A percentile compares a stretch with the other conserved stretches of the same genome.
Evolutionary conservation across 2,329 filamentous ascomycete genomes (phyloP).

Genomic region (Metarhizium album): DNA sequence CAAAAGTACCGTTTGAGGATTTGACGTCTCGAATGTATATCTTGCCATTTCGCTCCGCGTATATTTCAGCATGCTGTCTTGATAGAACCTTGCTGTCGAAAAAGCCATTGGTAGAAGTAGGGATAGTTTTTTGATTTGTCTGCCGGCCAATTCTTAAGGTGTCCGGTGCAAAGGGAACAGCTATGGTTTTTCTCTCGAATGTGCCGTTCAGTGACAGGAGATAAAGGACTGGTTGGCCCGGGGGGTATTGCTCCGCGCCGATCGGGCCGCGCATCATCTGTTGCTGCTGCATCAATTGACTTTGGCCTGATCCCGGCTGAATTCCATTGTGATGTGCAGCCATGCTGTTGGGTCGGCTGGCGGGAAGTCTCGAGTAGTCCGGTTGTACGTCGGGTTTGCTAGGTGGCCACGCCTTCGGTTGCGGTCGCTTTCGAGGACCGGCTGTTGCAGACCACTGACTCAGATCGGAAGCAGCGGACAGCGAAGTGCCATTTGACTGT

Average conservation of each 20-base stretch:
- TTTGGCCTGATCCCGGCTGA: slow-evolving; percentile 21
- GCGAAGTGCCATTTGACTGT: slow-evolving; percentile 49
- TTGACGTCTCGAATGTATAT: slow-evolving; percentile 97
- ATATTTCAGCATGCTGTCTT: slow-evolving; percentile 91
- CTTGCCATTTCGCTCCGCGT: slow-evolving; percentile 75
- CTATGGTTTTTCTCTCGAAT: slow-evolving; percentile 94
- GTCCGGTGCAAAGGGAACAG: slow-evolving; percentile 88
- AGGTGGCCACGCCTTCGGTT: slow-evolving; percentile 39
- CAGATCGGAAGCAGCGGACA: slow-evolving; percentile 34
- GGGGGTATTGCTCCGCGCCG: slow-evolving; percentile 44
- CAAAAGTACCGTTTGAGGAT: slow-evolving; percentile 96
- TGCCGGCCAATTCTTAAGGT: slow-evolving; percentile 87
- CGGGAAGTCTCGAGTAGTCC: slow-evolving; percentile 36
- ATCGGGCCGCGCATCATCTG: slow-evolving; percentile 49
- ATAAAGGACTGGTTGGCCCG: slow-evolving; percentile 68
- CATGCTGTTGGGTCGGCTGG: slow-evolving; percentile 33
- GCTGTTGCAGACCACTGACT: slow-evolving; percentile 39
- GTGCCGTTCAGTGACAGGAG: slow-evolving; percentile 88
- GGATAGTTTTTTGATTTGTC: slow-evolving; percentile 92
- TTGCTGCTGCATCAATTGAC: slow-evolving; percentile 32
- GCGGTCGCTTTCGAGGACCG: slow-evolving; percentile 39
- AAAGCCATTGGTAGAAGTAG: slow-evolving; percentile 83
- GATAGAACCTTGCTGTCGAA: slow-evolving; percentile 98
- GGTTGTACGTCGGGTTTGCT: slow-evolving; percentile 35
- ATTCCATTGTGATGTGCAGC: slow-evolving; percentile 20